Percentiles rank a stretch among this genome's conserved stretches.
These are phyloP conservation scores for Russula emetica DNA, from an alignment of 768 basidiomycete genomes.

Conservation along the genomic window DNA sequence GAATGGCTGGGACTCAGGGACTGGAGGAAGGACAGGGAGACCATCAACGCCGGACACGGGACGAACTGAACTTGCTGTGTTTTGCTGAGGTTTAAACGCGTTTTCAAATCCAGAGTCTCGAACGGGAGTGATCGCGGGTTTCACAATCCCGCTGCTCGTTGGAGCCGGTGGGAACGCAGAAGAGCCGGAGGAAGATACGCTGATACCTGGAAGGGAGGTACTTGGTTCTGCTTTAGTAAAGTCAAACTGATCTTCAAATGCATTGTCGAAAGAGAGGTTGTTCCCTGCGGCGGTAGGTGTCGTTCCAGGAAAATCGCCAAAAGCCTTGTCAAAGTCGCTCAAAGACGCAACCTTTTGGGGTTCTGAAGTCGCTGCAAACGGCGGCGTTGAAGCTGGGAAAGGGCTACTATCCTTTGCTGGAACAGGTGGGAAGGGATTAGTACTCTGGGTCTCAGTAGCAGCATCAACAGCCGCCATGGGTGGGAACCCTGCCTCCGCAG, in stretches of 20 bases:
- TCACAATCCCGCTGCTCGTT: not conserved
- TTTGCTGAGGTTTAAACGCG: slow-evolving; percentile 31
- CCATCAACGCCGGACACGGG: slow-evolving; percentile 19
- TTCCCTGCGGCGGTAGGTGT: slow-evolving; percentile 36
- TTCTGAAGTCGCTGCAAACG: slow-evolving; percentile 14
- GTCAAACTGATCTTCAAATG: slow-evolving; percentile 65
- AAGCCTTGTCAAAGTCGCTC: slow-evolving; percentile 71
- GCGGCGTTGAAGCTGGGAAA: slow-evolving; percentile 20
- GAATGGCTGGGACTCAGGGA: slow-evolving; percentile 23
- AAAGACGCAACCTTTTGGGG: slow-evolving; percentile 33
- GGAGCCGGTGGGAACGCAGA: slow-evolving; percentile 23
- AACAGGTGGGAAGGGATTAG: slow-evolving; percentile 19
- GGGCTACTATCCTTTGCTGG: slow-evolving; percentile 17
- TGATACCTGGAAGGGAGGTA: not conserved
- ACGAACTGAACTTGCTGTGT: slow-evolving; percentile 2
- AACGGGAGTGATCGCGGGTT: slow-evolving; percentile 6
- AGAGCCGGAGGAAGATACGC: slow-evolving; percentile 4
- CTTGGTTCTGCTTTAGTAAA: slow-evolving; percentile 39
- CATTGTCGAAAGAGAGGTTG: slow-evolving; percentile 60
- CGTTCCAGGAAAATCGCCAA: slow-evolving; percentile 50
- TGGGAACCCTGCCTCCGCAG: not conserved
- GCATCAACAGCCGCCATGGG: not conserved
- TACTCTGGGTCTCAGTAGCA: slow-evolving; percentile 1
- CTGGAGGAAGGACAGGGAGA: slow-evolving; percentile 17
- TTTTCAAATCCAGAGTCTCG: slow-evolving; percentile 36